Percentiles rank a stretch among this genome's conserved stretches.
Evolutionary conservation across 2,329 filamentous ascomycete genomes (phyloP).

Genomic region (Ophiostoma sp.): DNA sequence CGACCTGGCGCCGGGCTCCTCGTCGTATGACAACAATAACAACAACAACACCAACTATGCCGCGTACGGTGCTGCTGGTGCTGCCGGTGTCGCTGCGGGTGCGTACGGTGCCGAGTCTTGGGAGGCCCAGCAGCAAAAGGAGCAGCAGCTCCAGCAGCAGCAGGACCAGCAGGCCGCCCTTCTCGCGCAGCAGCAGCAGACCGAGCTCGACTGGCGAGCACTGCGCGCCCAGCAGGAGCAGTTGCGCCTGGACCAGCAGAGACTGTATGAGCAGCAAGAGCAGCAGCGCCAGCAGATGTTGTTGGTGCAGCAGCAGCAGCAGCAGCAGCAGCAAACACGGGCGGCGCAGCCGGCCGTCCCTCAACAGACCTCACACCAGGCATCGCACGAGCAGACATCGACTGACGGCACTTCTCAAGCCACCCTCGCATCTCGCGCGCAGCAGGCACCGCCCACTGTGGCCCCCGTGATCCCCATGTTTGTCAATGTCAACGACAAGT

Average conservation of each 20-base stretch:
- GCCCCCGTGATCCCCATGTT: conserved; percentile 20
- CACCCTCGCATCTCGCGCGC: not conserved
- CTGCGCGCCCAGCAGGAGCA: conserved; percentile 3
- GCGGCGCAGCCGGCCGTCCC: not conserved
- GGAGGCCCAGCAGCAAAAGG: not conserved
- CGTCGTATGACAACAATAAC: not conserved
- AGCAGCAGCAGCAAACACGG: not conserved
- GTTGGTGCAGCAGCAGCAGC: not conserved
- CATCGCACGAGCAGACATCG: not conserved
- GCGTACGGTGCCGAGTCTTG: not conserved
- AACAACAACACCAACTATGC: not conserved
- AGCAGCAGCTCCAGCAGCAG: not conserved
- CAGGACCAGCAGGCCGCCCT: not conserved
- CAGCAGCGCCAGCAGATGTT: not conserved
- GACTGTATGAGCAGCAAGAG: not conserved
- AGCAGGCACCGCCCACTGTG: not conserved
- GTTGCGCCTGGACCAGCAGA: not conserved
- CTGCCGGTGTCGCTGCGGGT: not conserved
- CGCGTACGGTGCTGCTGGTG: not conserved
- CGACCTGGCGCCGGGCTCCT: not conserved
- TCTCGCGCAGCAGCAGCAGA: not conserved
- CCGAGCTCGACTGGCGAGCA: conserved; percentile 4
- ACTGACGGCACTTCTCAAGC: not conserved
- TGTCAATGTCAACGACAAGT: conserved; percentile 8
- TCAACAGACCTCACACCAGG: too few species aligned